Evolutionary conservation across 2,329 filamentous ascomycete genomes (phyloP).

Genomic region (Tolypocladium paradoxum): DNA sequence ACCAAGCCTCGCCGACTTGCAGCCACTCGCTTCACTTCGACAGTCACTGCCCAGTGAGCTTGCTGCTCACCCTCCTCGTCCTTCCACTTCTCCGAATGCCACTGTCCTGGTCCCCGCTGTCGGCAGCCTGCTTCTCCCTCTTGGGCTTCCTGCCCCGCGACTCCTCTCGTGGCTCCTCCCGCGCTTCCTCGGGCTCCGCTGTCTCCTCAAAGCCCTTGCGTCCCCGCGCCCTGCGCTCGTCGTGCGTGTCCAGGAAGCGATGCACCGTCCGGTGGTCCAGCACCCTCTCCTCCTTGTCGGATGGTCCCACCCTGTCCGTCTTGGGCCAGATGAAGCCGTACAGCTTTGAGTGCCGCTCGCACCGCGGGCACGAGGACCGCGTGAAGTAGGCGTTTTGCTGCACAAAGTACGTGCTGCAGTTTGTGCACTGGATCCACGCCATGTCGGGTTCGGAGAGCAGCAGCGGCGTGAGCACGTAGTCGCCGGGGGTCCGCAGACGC

Average conservation of each 20-base stretch:
- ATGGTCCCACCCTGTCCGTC: constrained; percentile 67
- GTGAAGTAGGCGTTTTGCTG: constrained; percentile 84
- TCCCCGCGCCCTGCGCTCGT: constrained; percentile 49
- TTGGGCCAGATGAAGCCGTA: constrained; percentile 97
- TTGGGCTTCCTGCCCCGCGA: constrained; percentile 1
- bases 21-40: not conserved
- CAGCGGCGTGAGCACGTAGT: constrained; percentile 72
- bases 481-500: constrained; percentile 49
- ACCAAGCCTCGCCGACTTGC: no score
- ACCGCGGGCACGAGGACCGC: constrained; percentile 75
- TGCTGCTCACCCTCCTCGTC: constrained; percentile 21
- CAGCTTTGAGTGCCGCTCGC: constrained; percentile 88
- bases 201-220: constrained; percentile 19
- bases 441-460: constrained; percentile 64
- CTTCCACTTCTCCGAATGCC: constrained; percentile 23
- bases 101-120: not conserved
- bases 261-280: constrained; percentile 82
- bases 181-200: constrained; percentile 14
- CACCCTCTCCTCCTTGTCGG: constrained; percentile 61
- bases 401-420: constrained; percentile 73
- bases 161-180: constrained; percentile 11
- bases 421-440: constrained; percentile 83
- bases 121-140: constrained; percentile 1
- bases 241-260: constrained; percentile 64
- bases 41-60: constrained; percentile 4